phyloP scores from a whole-genome alignment of 495 filamentous ascomycete genomes.

The Echria macrotheca region DNA sequence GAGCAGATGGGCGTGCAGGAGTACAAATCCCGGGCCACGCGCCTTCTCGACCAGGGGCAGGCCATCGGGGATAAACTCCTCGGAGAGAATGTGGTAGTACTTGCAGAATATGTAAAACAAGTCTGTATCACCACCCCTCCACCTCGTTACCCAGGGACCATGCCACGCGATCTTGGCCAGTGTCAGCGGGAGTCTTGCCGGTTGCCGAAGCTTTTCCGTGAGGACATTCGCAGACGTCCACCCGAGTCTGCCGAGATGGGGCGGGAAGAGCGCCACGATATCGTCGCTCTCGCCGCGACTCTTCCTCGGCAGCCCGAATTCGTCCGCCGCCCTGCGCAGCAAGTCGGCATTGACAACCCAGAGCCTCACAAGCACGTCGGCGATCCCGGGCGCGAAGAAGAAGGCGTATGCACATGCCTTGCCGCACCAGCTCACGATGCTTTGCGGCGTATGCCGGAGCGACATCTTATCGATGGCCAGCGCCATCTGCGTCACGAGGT shows the following conservation, averaged over 20 bases:
- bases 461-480: conserved; percentile 92
- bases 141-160: conserved; percentile 78
- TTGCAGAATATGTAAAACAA: conserved; percentile 93
- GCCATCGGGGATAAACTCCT: conserved; percentile 69
- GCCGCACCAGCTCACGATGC: conserved; percentile 86
- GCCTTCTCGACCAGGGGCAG: conserved; percentile 55
- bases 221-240: conserved; percentile 64
- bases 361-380: conserved; percentile 77
- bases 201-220: conserved; percentile 59
- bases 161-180: conserved; percentile 74
- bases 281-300: conserved; percentile 48
- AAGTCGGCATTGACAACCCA: conserved; percentile 66
- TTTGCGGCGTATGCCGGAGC: conserved; percentile 80
- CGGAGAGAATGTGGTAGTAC: conserved; percentile 76
- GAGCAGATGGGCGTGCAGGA: conserved; percentile 83
- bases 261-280: conserved; percentile 68
- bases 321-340: conserved; percentile 65
- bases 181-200: conserved; percentile 61
- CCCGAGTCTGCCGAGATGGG: conserved; percentile 60
- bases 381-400: conserved; percentile 87
- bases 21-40: conserved; percentile 72
- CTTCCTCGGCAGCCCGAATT: conserved; percentile 50
- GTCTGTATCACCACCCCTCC: conserved; percentile 87
- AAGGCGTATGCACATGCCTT: conserved; percentile 95
- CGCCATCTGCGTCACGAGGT: conserved; percentile 78